phyloP scores from a whole-genome alignment of 2,329 filamentous ascomycete species.

The Trichoderma aggressivum region DNA sequence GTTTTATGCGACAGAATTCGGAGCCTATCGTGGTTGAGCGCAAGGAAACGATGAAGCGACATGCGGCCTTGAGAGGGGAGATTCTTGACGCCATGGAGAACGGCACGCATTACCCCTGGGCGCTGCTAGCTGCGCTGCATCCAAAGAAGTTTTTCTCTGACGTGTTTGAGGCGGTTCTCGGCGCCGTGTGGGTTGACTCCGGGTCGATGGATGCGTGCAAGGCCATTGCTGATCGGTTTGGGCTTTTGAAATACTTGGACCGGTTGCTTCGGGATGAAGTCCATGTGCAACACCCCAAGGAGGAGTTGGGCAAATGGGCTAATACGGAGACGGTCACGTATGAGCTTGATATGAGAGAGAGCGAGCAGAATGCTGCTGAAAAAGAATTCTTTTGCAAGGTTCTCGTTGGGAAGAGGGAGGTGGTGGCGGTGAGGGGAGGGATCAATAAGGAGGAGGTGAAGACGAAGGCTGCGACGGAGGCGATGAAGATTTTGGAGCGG shows the following conservation, averaged over 20 bases:
- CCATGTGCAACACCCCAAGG: conserved; percentile 62
- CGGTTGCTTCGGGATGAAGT: conserved; percentile 59
- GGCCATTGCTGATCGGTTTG: conserved; percentile 58
- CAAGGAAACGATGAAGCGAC: conserved; percentile 41
- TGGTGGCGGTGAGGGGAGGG: conserved; percentile 46
- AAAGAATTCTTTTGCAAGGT: conserved; percentile 45
- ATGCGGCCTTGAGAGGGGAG: conserved; percentile 44
- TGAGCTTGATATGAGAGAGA: conserved; percentile 30
- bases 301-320: conserved; percentile 61
- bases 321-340: conserved; percentile 54
- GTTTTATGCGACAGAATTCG: conserved; percentile 62
- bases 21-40: conserved; percentile 47
- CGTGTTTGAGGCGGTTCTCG: conserved; percentile 75
- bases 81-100: conserved; percentile 50
- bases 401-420: conserved; percentile 43
- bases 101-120: conserved; percentile 70
- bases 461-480: conserved; percentile 53
- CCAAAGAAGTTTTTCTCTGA: conserved; percentile 80
- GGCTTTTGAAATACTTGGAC: conserved; percentile 61
- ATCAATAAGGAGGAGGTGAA: conserved; percentile 50
- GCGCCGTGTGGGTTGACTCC: conserved; percentile 80
- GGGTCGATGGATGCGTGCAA: conserved; percentile 60
- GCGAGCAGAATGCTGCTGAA: conserved; percentile 21
- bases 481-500: conserved; percentile 37
- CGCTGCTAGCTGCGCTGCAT: conserved; percentile 60